Conservation (phyloP, 345 rosid genomes). For the Carallia brachiata region DNA sequence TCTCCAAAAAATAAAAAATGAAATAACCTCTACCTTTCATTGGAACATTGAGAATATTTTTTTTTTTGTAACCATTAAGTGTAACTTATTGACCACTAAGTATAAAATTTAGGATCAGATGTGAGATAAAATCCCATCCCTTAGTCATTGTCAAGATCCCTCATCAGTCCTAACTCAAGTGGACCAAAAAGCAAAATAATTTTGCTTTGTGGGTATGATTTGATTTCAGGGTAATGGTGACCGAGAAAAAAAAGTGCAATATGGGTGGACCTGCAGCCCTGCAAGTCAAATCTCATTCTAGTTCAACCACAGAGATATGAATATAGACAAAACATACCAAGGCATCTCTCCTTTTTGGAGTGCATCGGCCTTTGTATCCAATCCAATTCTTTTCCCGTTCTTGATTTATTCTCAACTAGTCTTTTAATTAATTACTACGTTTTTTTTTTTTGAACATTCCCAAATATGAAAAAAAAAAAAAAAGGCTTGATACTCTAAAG, state of each 20-base stretch:
- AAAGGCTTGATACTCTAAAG: no score
- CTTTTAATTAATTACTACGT: background rate
- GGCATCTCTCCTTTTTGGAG: slow-evolving; percentile 10
- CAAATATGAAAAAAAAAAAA: background rate
- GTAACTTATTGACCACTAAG: no score
- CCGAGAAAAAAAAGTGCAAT: background rate
- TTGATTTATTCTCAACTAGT: background rate
- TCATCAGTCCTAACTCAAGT: no score
- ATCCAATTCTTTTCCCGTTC: background rate
- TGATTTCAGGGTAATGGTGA: no score
- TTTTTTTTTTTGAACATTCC: background rate
- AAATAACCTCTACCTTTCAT: background rate
- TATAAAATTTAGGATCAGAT: no score
- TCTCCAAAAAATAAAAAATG: background rate
- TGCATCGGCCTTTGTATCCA: background rate
- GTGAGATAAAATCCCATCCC: no score
- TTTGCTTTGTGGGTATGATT: no score
- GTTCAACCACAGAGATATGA: background rate
- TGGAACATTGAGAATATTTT: no score
- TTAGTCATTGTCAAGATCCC: no score
- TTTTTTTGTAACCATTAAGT: no score
- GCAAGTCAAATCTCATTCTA: no score
- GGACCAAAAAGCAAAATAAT: no score
- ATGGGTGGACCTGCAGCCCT: background rate
- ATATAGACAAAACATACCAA: background rate